Evolutionary conservation across 2,329 filamentous ascomycete genomes (phyloP), one percentile per base, ranked within the genome.

Genomic region (Lasiodiplodia sp.): DNA sequence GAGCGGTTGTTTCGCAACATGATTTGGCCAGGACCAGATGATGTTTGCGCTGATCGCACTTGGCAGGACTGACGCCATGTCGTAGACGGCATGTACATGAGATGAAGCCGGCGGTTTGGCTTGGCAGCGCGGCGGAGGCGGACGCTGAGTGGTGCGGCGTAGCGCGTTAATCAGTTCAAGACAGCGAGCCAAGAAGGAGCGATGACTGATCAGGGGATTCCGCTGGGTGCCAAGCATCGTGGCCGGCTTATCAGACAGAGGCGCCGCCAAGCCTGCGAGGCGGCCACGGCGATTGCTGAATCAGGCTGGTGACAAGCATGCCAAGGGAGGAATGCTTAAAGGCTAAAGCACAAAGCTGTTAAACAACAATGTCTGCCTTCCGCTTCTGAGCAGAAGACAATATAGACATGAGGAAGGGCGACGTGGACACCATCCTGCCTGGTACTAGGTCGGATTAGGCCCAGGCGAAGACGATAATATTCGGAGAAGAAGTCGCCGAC

Each of bases 261-360:
- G n/a, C 60, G 57, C 25, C 18, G 60, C 60, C 60, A 63, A 63
- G 60, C 14, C 60, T 51, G 31, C 60, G 44, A 63, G 44, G 51
- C 34, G 37, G 44, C 11, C 4, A 11, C 60, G 60, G 21, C 47
- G 49, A 28, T 52, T 51, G 31, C 60, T 52, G 18, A 6, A 51
- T 51, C 60, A n/a, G 60, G 60, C 60, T 52, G 60, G 60, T 63
- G 60, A 63, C 60, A 63, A 63, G 60, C 44, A 21, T 16, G 60
- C 60, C 60, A 63, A 63, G 60, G 47, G 51, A 1, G 44, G 25
- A 31, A 52, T 63, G 25, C 58, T 51, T 51, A 21, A 62, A 49
- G 21, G 25, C 57, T n/a, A 47, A 18, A 7, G 14, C 11, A n/a
- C 6, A 3, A 40, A 28, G 40, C 31, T 62, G 38, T 58, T 37